A percentile compares a stretch with the other conserved stretches of the same genome.
Evolutionary conservation across 257 asterid species (phyloP).

Genomic region (Fraxinus americana): DNA sequence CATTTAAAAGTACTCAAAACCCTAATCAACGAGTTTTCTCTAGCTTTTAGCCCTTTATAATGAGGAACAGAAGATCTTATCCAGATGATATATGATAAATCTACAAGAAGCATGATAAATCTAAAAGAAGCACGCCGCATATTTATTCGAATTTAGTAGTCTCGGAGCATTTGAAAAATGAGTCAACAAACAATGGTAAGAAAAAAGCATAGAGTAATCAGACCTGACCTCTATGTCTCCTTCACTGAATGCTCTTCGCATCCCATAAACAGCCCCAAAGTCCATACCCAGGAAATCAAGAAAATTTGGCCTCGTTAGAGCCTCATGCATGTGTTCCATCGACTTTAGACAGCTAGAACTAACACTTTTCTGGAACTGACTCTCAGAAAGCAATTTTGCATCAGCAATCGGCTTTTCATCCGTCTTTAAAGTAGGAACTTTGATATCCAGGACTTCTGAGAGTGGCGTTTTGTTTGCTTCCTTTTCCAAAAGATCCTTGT

Average conservation of each 20-base stretch:
- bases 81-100: neutral
- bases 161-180: neutral
- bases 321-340: conserved; percentile 41
- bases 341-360: conserved; percentile 42
- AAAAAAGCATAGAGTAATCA: conserved; percentile 8
- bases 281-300: conserved; percentile 47
- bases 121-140: neutral
- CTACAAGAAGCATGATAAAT: neutral
- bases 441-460: conserved; percentile 37
- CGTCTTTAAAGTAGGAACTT: conserved; percentile 26
- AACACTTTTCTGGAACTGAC: conserved; percentile 40
- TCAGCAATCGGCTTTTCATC: conserved; percentile 26
- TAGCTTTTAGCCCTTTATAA: too few species aligned
- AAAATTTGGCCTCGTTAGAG: conserved; percentile 41
- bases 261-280: conserved; percentile 43
- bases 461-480: conserved; percentile 42
- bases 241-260: conserved; percentile 58
- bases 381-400: conserved; percentile 34
- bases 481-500: conserved; percentile 49
- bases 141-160: neutral
- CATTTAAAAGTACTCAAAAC: neutral
- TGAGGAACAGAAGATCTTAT: too few species aligned
- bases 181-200: neutral
- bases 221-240: conserved; percentile 55
- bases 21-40: too few species aligned